phyloP scores from a whole-genome alignment of 768 basidiomycete species.

The Amyloporia xantha region DNA sequence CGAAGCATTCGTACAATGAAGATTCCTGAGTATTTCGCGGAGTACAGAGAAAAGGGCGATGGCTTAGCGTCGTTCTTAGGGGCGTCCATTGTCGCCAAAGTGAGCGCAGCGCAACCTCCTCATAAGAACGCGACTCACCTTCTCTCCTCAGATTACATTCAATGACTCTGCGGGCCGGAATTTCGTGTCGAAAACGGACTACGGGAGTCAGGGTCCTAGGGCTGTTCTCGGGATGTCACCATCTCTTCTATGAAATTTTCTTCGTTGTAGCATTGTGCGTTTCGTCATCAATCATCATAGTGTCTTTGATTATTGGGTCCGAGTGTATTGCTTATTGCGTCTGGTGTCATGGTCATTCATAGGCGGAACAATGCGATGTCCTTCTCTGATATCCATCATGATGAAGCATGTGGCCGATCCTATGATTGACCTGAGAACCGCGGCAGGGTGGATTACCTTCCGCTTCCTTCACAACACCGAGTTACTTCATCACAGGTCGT shows the following conservation, averaged over 20 bases:
- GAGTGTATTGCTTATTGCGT: neutral
- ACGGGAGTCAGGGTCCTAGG: conserved; percentile 64
- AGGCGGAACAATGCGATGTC: too few relatives aligned
- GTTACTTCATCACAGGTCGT: too few relatives aligned
- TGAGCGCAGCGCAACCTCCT: conserved; percentile 27
- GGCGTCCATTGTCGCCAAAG: conserved; percentile 81
- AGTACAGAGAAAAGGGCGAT: conserved; percentile 82
- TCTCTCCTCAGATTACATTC: conserved; percentile 57
- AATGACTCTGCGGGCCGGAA: conserved; percentile 59
- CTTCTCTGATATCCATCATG: too few relatives aligned
- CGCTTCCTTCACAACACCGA: too few relatives aligned
- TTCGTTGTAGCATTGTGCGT: neutral
- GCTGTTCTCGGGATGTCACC: conserved; percentile 74
- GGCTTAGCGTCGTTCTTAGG: conserved; percentile 78
- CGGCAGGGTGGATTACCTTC: too few relatives aligned
- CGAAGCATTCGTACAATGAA: conserved; percentile 52
- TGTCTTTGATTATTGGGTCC: neutral
- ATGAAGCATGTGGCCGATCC: too few relatives aligned
- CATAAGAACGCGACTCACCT: too few relatives aligned
- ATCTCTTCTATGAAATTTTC: conserved; percentile 45
- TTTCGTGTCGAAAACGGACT: conserved; percentile 77
- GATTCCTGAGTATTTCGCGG: conserved; percentile 87
- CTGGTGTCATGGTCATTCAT: too few relatives aligned
- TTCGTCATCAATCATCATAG: too few relatives aligned
- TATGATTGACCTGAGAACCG: too few relatives aligned